A percentile compares a stretch with the other conserved stretches of the same genome.
phyloP scores from a whole-genome alignment of 768 basidiomycete genomes.

The Xerocomellus amylosporus region DNA sequence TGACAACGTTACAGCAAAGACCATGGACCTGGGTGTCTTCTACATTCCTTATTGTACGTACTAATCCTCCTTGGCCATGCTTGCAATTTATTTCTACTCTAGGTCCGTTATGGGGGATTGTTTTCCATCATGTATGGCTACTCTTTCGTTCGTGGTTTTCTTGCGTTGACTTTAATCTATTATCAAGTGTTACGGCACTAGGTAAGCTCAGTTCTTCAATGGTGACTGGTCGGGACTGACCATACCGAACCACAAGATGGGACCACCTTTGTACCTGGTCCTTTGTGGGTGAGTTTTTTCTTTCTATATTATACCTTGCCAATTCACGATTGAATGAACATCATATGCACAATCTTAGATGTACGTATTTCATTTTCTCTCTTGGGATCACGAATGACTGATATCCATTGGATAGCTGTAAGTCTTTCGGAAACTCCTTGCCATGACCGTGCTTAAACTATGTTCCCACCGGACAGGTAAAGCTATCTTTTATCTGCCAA shows the following conservation, averaged over 20 bases:
- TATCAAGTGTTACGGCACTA: neutral
- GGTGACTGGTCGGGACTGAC: neutral
- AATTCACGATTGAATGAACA: neutral
- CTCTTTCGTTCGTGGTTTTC: neutral
- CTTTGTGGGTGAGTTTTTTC: neutral
- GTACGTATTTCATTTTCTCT: neutral
- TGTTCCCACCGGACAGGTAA: neutral
- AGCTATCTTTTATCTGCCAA: neutral
- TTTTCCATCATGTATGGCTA: neutral
- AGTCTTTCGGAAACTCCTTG: neutral
- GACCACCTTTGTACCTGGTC: slow-evolving; percentile 1
- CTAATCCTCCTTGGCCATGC: neutral
- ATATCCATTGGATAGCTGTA: neutral
- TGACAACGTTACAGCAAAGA: neutral
- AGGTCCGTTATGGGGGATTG: slow-evolving; percentile 12
- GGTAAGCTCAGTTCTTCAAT: neutral
- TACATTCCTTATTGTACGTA: slow-evolving; percentile 1
- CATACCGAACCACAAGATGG: neutral
- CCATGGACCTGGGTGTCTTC: slow-evolving; percentile 8
- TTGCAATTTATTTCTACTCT: neutral
- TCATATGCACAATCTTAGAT: neutral
- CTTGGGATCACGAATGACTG: neutral
- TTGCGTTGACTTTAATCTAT: neutral
- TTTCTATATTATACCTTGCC: neutral
- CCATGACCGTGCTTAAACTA: neutral